Evolutionary conservation across 139 green algal genomes (phyloP).

Genomic region (Tetraselmis striata): DNA sequence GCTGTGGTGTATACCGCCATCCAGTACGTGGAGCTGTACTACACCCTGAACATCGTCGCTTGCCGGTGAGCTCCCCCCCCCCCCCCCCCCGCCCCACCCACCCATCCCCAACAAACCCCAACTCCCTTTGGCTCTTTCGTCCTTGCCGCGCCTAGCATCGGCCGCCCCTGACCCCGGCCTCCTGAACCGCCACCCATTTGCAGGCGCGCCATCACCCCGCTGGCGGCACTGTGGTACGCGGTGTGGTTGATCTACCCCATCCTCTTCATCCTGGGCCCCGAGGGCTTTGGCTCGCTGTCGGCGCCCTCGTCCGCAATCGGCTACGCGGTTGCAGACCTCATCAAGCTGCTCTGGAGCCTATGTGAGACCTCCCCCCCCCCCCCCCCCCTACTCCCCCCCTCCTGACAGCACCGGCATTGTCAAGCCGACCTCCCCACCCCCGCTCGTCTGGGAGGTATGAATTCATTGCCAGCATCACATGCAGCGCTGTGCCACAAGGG

Average conservation of each 20-base stretch:
- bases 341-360: background rate
- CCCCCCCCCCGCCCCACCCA: background rate
- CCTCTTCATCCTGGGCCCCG: background rate
- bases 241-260: background rate
- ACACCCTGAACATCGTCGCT: background rate
- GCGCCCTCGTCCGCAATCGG: background rate
- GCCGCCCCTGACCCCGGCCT: too few species aligned
- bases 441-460: too few species aligned
- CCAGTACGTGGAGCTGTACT: background rate
- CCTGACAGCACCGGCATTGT: too few species aligned
- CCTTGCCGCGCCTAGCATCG: too few species aligned
- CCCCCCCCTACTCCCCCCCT: too few species aligned
- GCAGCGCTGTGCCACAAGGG: too few species aligned
- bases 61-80: background rate
- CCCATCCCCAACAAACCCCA: too few species aligned
- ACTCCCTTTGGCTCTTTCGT: too few species aligned
- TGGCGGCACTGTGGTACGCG: background rate
- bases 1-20: background rate
- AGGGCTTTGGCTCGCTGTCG: background rate
- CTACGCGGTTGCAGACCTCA: background rate
- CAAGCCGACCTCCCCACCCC: too few species aligned
- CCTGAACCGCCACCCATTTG: too few species aligned
- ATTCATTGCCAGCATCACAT: too few species aligned
- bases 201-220: background rate
- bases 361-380: background rate